Conservation (phyloP, 2,329 filamentous ascomycete genomes). For the Helotiales sp. region DNA sequence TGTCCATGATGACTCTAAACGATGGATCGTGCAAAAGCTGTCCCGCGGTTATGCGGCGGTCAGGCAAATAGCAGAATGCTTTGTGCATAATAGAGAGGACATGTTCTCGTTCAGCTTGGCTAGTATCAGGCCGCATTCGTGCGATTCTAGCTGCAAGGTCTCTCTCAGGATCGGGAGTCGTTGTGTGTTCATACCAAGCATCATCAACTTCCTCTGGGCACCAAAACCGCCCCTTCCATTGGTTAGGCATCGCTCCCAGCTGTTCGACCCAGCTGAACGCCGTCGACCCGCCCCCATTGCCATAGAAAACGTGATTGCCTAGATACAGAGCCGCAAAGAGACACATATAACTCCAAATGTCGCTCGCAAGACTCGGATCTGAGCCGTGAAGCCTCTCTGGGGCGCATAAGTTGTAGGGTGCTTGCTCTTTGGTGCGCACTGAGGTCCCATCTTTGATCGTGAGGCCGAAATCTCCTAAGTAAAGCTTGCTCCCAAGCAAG, state of each 20-base stretch:
- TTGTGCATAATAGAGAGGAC: slow-evolving; percentile 20
- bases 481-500: slow-evolving; percentile 13
- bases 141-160: slow-evolving; percentile 10
- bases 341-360: slow-evolving; percentile 33
- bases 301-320: slow-evolving; percentile 16
- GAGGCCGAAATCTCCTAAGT: slow-evolving; percentile 26
- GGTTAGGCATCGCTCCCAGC: slow-evolving; percentile 19
- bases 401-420: slow-evolving; percentile 22
- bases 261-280: neutral
- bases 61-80: slow-evolving; percentile 21
- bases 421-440: slow-evolving; percentile 18
- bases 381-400: slow-evolving; percentile 23
- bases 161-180: neutral
- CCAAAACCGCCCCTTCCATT: slow-evolving; percentile 18
- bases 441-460: slow-evolving; percentile 23
- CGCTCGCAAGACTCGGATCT: slow-evolving; percentile 26
- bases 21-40: neutral
- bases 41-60: neutral
- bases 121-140: slow-evolving; percentile 13
- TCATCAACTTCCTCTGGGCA: slow-evolving; percentile 7
- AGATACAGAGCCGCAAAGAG: slow-evolving; percentile 26
- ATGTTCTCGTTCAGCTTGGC: slow-evolving; percentile 16
- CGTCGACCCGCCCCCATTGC: neutral
- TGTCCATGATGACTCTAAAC: neutral
- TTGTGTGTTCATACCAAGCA: slow-evolving; percentile 25